These are phyloP conservation scores for Tylopilus orsonianus DNA, from an alignment of 1,284 basidiomycete species.

Conservation along the genomic window DNA sequence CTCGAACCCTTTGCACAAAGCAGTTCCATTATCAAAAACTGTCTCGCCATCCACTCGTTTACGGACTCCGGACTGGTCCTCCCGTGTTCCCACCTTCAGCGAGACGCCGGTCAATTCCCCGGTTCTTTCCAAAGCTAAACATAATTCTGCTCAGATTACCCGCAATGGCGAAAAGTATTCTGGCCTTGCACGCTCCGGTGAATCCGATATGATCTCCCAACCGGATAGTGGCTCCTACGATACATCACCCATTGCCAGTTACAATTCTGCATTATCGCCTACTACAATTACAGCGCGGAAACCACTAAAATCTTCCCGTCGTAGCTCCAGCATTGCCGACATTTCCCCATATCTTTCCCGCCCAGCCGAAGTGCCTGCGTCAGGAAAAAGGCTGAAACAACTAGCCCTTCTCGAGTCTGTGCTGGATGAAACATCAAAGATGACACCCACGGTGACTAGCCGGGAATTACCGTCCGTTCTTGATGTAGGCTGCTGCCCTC, in stretches of 20 bases:
- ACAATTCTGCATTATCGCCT: conserved; percentile 11
- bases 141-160: conserved; percentile 2
- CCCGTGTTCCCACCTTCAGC: conserved; percentile 30
- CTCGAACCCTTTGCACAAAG: conserved; percentile 10
- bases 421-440: conserved; percentile 66
- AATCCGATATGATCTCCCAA: conserved; percentile 27
- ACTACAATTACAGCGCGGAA: conserved; percentile 21
- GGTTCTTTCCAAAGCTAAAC: conserved; percentile 7
- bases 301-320: conserved; percentile 30
- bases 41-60: conserved; percentile 14
- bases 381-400: conserved; percentile 65
- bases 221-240: conserved; percentile 6
- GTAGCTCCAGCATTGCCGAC: conserved; percentile 49
- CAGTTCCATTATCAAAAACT: conserved; percentile 10
- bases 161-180: conserved; percentile 18
- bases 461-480: conserved; percentile 30
- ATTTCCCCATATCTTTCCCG: conserved; percentile 65
- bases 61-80: conserved; percentile 35
- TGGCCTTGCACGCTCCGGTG: conserved; percentile 8
- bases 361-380: conserved; percentile 47
- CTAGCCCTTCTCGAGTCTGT: conserved; percentile 73
- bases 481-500: conserved; percentile 1
- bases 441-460: conserved; percentile 48
- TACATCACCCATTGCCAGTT: conserved; percentile 12
- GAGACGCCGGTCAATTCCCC: conserved; percentile 10